Percentiles rank a stretch among this genome's conserved stretches.
These are phyloP conservation scores for Oryza brachyantha DNA, from an alignment of 176 grass and related monocot genomes.

Conservation along the genomic window DNA sequence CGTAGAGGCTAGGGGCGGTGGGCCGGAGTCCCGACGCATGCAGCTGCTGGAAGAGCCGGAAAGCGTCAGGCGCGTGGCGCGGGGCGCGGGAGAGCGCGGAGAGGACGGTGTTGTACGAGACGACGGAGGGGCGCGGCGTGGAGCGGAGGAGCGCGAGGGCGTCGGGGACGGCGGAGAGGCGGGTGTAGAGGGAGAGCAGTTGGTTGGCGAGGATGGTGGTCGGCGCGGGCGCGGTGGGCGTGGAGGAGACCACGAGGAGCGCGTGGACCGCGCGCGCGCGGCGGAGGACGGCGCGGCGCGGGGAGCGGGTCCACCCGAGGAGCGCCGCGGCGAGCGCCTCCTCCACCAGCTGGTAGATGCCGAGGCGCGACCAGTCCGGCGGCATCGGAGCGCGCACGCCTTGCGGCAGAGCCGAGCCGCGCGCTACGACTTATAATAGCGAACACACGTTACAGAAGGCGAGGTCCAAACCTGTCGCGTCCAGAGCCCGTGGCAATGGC, in stretches of 20 bases:
- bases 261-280: slow-evolving; percentile 68
- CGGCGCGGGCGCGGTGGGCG: slow-evolving; percentile 22
- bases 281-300: slow-evolving; percentile 31
- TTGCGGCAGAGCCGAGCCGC: neutral
- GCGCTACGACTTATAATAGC: neutral
- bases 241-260: slow-evolving; percentile 51
- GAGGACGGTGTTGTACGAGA: slow-evolving; percentile 88
- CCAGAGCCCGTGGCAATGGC: too few species aligned
- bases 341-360: slow-evolving; percentile 38
- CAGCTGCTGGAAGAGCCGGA: slow-evolving; percentile 47
- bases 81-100: slow-evolving; percentile 42
- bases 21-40: slow-evolving; percentile 40
- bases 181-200: slow-evolving; percentile 64
- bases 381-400: slow-evolving; percentile 29
- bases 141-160: slow-evolving; percentile 66
- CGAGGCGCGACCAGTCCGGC: slow-evolving; percentile 21
- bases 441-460: too few species aligned
- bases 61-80: slow-evolving; percentile 31
- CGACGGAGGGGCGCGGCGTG: slow-evolving; percentile 45
- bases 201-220: slow-evolving; percentile 73
- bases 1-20: slow-evolving; percentile 64
- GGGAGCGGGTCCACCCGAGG: slow-evolving; percentile 36
- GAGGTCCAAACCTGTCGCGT: too few species aligned
- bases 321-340: slow-evolving; percentile 52
- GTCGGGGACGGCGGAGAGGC: slow-evolving; percentile 46